Percentiles rank a stretch among this genome's conserved stretches.
Evolutionary conservation across 2,329 filamentous ascomycete species (phyloP).

Genomic region (Tolypocladium nubicola): DNA sequence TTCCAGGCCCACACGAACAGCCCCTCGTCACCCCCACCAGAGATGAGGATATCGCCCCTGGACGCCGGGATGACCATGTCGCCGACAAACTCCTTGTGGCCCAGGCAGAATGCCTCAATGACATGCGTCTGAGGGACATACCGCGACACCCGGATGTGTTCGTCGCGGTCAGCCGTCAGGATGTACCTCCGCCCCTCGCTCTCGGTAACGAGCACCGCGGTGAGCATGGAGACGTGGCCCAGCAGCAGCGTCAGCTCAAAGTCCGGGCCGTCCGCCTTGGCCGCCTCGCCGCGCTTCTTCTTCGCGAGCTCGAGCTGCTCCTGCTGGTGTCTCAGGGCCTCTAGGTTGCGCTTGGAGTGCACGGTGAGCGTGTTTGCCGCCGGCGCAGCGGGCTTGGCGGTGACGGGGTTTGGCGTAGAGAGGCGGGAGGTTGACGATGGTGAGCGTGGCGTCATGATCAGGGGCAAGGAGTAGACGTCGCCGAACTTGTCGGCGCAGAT

Average conservation of each 20-base stretch:
- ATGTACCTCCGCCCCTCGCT: constrained; percentile 35
- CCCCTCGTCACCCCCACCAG: constrained; percentile 75
- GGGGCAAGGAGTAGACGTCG: constrained; percentile 82
- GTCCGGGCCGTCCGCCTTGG: constrained; percentile 26
- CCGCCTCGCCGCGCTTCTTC: constrained; percentile 13
- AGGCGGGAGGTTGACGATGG: constrained; percentile 5
- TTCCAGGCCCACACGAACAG: constrained; percentile 79
- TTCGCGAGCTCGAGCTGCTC: constrained; percentile 27
- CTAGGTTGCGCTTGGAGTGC: constrained; percentile 53
- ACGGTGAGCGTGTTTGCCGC: constrained; percentile 50
- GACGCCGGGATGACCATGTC: constrained; percentile 55
- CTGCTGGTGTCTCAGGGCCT: constrained; percentile 48
- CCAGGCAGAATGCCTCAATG: constrained; percentile 82
- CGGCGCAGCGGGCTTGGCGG: constrained; percentile 27
- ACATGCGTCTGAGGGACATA: constrained; percentile 75
- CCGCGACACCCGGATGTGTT: constrained; percentile 80
- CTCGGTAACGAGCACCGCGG: constrained; percentile 51
- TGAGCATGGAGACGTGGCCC: constrained; percentile 93
- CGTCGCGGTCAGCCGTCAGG: constrained; percentile 45
- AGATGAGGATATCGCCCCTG: constrained; percentile 57
- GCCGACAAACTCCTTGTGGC: constrained; percentile 77
- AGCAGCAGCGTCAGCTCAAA: constrained; percentile 75
- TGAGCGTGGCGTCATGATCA: constrained; percentile 27
- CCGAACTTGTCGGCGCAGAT: constrained; percentile 91
- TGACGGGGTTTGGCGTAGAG: constrained; percentile 6